Percentiles rank a stretch among this genome's conserved stretches.
Evolutionary conservation across 2,329 filamentous ascomycete genomes (phyloP).

Genomic region (Verticillium tricorpus): DNA sequence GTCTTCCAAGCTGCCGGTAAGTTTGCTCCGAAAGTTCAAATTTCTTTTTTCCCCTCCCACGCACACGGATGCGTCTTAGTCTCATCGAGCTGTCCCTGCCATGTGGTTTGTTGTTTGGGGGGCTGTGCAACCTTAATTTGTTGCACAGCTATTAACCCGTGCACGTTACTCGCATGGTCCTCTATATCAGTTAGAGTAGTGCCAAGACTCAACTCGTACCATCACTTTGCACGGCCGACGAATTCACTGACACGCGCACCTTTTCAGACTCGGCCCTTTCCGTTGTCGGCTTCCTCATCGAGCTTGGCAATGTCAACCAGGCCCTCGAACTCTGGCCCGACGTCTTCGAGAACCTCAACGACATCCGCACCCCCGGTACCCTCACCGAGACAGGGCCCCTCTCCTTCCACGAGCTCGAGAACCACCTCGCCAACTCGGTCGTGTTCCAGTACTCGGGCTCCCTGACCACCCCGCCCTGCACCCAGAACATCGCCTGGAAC

Average conservation of each 20-base stretch:
- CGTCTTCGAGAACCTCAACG: slow-evolving; percentile 31
- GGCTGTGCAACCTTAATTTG: not conserved
- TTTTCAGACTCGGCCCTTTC: slow-evolving; percentile 22
- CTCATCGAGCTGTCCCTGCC: not conserved
- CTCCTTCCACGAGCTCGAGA: slow-evolving; percentile 35
- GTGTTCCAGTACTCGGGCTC: slow-evolving; percentile 52
- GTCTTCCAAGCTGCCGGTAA: slow-evolving; percentile 29
- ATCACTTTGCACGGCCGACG: not conserved
- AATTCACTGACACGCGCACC: not conserved
- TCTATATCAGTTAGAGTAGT: not conserved
- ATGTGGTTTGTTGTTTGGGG: not conserved
- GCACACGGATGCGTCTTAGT: not conserved
- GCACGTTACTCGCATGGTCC: not conserved
- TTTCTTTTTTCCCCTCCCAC: not conserved
- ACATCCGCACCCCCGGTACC: slow-evolving; percentile 34
- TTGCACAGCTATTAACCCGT: not conserved
- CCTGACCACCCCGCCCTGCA: slow-evolving; percentile 59
- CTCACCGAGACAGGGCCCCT: slow-evolving; percentile 29
- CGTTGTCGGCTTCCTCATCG: slow-evolving; percentile 34
- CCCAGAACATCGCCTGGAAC: slow-evolving; percentile 50
- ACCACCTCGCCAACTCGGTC: slow-evolving; percentile 27
- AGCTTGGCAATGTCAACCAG: slow-evolving; percentile 17
- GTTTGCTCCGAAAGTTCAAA: not conserved
- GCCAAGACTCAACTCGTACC: not conserved
- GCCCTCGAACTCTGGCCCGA: slow-evolving; percentile 25